Evolutionary conservation across 108 stramenopile species (phyloP).

Genomic region (Fistulifera pelliculosa): DNA sequence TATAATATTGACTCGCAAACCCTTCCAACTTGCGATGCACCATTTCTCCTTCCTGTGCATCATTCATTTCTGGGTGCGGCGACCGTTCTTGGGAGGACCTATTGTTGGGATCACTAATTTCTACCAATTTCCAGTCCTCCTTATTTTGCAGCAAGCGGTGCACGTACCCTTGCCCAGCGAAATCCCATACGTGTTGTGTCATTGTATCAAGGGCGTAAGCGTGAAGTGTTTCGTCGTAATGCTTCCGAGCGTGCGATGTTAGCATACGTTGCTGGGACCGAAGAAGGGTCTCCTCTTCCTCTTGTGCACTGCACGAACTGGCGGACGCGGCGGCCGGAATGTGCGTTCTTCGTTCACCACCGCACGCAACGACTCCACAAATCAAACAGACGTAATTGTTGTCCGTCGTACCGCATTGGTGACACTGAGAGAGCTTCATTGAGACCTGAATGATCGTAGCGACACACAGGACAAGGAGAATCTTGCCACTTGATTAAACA

Average conservation of each 20-base stretch:
- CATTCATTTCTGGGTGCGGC: conserved; percentile 47
- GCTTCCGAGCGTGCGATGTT: conserved; percentile 64
- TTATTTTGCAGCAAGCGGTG: conserved; percentile 86
- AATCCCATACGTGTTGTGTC: conserved; percentile 95
- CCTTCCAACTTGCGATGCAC: conserved; percentile 87
- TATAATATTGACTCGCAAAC: conserved; percentile 81
- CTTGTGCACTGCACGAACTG: neutral
- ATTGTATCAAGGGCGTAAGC: conserved; percentile 93
- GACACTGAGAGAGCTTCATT: conserved; percentile 71
- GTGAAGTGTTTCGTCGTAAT: conserved; percentile 86
- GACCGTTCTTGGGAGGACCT: conserved; percentile 47
- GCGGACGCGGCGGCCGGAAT: neutral
- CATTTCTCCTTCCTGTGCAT: conserved; percentile 77
- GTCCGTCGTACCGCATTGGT: conserved; percentile 65
- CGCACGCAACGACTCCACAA: conserved; percentile 82
- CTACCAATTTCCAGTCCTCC: conserved; percentile 90
- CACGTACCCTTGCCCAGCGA: conserved; percentile 91
- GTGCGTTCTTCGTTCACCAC: conserved; percentile 9
- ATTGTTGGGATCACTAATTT: conserved; percentile 68
- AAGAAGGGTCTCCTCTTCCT: neutral
- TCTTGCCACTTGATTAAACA: conserved; percentile 81
- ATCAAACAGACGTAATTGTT: conserved; percentile 72
- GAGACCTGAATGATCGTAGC: conserved; percentile 85
- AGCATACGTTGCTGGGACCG: neutral
- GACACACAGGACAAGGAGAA: conserved; percentile 88